A percentile compares a stretch with the other conserved stretches of the same genome.
These are phyloP conservation scores for Leccinum pachyderme DNA, from an alignment of 1,284 basidiomycete genomes.

Conservation along the genomic window DNA sequence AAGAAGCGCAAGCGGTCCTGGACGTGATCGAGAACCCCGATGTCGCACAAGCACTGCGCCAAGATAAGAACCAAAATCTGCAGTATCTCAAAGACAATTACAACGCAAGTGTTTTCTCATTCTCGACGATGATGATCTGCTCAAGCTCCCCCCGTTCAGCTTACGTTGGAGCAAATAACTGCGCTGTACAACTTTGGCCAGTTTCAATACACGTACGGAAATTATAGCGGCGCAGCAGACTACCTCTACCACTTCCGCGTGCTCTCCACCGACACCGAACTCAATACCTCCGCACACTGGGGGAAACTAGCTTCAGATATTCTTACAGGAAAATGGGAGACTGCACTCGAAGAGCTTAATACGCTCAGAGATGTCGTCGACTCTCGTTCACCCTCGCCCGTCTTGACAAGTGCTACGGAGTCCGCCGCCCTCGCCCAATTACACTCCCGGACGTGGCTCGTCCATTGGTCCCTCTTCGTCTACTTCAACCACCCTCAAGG, in stretches of 20 bases:
- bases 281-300: slow-evolving; percentile 96
- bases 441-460: slow-evolving; percentile 95
- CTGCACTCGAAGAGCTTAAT: slow-evolving; percentile 91
- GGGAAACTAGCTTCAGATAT: slow-evolving; percentile 97
- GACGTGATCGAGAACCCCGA: slow-evolving; percentile 97
- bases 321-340: slow-evolving; percentile 92
- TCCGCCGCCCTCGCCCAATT: slow-evolving; percentile 75
- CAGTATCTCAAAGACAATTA: slow-evolving; percentile 94
- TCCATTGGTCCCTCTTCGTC: slow-evolving; percentile 98
- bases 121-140: slow-evolving; percentile 1
- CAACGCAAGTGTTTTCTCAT: slow-evolving; percentile 53
- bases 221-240: slow-evolving; percentile 94
- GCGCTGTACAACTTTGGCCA: slow-evolving; percentile 97
- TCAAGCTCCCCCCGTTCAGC: slow-evolving; percentile 43
- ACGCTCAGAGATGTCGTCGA: slow-evolving; percentile 92
- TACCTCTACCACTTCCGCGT: slow-evolving; percentile 99
- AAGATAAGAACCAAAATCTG: slow-evolving; percentile 97
- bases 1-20: slow-evolving; percentile 89
- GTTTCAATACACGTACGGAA: slow-evolving; percentile 97
- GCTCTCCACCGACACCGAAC: slow-evolving; percentile 88
- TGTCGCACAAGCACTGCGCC: slow-evolving; percentile 84
- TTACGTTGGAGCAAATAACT: slow-evolving; percentile 93
- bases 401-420: slow-evolving; percentile 47
- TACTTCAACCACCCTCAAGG: slow-evolving; percentile 97
- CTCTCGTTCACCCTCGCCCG: slow-evolving; percentile 58